phyloP scores from a whole-genome alignment of 768 basidiomycete species.

The Paxillus involutus region DNA sequence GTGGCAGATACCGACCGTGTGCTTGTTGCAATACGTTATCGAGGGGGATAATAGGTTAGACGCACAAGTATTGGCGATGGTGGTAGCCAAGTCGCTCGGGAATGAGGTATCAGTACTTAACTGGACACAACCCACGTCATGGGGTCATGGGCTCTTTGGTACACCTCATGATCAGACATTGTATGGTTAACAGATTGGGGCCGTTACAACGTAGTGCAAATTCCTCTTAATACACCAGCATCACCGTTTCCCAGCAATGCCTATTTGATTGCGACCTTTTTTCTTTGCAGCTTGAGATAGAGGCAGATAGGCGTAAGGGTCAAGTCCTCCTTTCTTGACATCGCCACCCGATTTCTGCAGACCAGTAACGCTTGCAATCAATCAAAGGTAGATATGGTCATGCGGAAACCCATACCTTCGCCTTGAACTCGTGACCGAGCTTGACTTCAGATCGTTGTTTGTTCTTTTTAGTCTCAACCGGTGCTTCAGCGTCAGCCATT shows the following conservation, averaged over 20 bases:
- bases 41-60: constrained; percentile 83
- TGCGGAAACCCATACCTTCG: constrained; percentile 64
- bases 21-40: constrained; percentile 71
- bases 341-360: constrained; percentile 91
- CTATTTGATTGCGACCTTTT: constrained; percentile 46
- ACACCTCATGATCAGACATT: constrained; percentile 71
- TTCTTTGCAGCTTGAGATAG: constrained; percentile 80
- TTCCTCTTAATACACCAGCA: constrained; percentile 1
- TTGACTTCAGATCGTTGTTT: constrained; percentile 53
- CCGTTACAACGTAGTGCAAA: not conserved
- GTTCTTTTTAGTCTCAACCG: constrained; percentile 43
- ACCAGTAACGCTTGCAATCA: constrained; percentile 3
- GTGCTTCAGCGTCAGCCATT: constrained; percentile 68
- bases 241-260: constrained; percentile 65
- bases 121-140: constrained; percentile 69
- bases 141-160: constrained; percentile 63
- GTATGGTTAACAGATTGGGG: constrained; percentile 49
- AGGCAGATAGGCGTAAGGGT: constrained; percentile 91
- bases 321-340: constrained; percentile 80
- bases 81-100: constrained; percentile 48
- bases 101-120: constrained; percentile 26
- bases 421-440: constrained; percentile 90
- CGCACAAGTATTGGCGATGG: constrained; percentile 60
- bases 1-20: constrained; percentile 54
- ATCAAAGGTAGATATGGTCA: not conserved